Evolutionary conservation across 2,329 filamentous ascomycete species (phyloP).

Genomic region (Clonostachys chloroleuca): DNA sequence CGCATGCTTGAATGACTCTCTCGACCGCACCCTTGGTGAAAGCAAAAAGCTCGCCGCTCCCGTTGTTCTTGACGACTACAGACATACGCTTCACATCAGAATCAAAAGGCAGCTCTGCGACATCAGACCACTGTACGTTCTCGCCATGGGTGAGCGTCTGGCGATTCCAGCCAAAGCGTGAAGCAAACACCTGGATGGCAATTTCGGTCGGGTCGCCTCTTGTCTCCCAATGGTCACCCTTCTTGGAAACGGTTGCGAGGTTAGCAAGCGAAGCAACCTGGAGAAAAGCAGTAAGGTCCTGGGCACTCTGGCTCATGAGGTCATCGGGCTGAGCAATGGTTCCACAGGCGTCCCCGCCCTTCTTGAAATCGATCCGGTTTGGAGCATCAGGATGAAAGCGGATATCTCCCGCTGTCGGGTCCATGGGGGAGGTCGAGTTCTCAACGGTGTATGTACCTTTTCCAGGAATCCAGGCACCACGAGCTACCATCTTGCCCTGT

Average conservation of each 20-base stretch:
- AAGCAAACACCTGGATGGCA: conserved; percentile 67
- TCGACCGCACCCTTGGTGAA: conserved; percentile 66
- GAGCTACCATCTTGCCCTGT: conserved; percentile 60
- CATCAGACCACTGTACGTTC: conserved; percentile 44
- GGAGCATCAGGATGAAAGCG: conserved; percentile 30
- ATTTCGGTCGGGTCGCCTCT: conserved; percentile 67
- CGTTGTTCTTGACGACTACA: conserved; percentile 51
- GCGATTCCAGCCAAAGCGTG: conserved; percentile 59
- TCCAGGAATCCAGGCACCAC: conserved; percentile 53
- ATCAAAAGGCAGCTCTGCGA: conserved; percentile 67
- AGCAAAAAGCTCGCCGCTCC: conserved; percentile 17
- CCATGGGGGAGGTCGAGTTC: conserved; percentile 47
- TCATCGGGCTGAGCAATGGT: conserved; percentile 15
- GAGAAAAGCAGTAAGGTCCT: conserved; percentile 46
- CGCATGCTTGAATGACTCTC: conserved; percentile 50
- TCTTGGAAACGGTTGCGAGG: conserved; percentile 40
- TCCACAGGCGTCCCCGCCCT: conserved; percentile 15
- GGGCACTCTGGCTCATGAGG: conserved; percentile 33
- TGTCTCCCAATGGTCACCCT: conserved; percentile 48
- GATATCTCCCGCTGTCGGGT: conserved; percentile 49
- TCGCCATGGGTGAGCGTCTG: conserved; percentile 44
- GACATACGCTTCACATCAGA: conserved; percentile 73
- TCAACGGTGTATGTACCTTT: conserved; percentile 54
- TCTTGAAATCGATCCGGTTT: conserved; percentile 29
- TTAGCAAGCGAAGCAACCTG: conserved; percentile 55